Base-by-base conservation (phyloP, 2,329 filamentous ascomycete species). In the Xylaria sp. region DNA sequence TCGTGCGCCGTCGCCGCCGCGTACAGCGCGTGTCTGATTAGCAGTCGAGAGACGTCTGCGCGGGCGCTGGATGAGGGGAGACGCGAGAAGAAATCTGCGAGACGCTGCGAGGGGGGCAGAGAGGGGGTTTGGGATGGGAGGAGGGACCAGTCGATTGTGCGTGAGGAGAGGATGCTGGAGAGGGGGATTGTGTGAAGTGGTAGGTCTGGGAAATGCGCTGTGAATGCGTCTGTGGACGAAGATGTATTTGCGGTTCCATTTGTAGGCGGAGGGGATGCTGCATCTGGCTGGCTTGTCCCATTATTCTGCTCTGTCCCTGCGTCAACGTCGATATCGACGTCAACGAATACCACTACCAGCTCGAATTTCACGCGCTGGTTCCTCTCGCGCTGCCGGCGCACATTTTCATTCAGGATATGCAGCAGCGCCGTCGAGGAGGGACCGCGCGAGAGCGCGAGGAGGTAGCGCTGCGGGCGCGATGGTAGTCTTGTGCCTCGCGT, bases 401-500 rank as follows among this genome's bases (percentile, higher is more conserved):
- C 84, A 76, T 94, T 92, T 69, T 86, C 83, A 79, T 93, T 88
- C 63, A 98, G 83, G 25, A 97, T 85, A 75, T 95, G 88, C 37
- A 97, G 84, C 52, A 99, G 84, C 15, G 90, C 88, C 15, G 92
- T 86, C 0, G 95, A 98, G 1, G 92, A 96, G 1, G 92, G 84
- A 0, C 96, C 95, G 75, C 94, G 91, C 0, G 94, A 97, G 1
- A 98, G 83, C 6, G 94, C 93, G 23, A 97, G 83, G 20, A 97
- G 83, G 57, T 97, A 87, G 39, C 78, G 76, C 78, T 82, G 74
- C 81, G 87, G 73, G 75, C 77, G 70, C 76, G 79, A 67, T 79
- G 77, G 63, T 34, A 60, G 56, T 41, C 60, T 78, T 75, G 70
- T 76, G 7, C 73, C 67, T 13, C 82, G 81, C 60, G 81, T 84